Conservation (phyloP, 164 flowering plant species). For the Protea cynaroides region DNA sequence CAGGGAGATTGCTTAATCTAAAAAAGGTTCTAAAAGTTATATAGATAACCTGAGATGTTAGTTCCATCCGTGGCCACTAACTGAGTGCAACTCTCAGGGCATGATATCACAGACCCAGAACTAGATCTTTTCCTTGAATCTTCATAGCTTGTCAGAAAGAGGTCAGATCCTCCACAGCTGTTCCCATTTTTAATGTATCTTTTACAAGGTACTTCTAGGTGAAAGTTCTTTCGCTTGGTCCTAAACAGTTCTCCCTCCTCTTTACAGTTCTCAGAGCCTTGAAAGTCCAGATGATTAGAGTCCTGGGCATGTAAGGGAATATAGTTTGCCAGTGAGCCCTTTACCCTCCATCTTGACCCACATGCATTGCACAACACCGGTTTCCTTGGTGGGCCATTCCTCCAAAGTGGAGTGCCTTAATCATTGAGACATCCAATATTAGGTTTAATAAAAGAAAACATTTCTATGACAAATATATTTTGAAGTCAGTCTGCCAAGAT, state of each 20-base stretch:
- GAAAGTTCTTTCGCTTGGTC: neutral
- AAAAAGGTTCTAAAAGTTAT: too few species aligned
- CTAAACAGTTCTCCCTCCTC: slow-evolving; percentile 1
- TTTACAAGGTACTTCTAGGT: neutral
- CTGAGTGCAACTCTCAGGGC: slow-evolving; percentile 7
- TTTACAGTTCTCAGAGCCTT: slow-evolving; percentile 1
- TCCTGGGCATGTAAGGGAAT: slow-evolving; percentile 26
- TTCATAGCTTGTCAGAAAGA: neutral
- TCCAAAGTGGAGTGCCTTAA: slow-evolving; percentile 45
- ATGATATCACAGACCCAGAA: slow-evolving; percentile 17
- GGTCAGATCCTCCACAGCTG: neutral
- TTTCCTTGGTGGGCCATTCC: slow-evolving; percentile 43
- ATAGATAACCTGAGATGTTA: slow-evolving; percentile 7
- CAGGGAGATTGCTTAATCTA: too few species aligned
- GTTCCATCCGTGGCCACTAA: slow-evolving; percentile 4
- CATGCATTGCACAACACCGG: slow-evolving; percentile 50
- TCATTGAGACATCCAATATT: neutral
- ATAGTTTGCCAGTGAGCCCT: slow-evolving; percentile 32
- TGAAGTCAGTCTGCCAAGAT: too few species aligned
- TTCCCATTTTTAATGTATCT: neutral
- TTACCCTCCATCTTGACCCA: slow-evolving; percentile 42
- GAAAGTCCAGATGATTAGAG: slow-evolving; percentile 4
- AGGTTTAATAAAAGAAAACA: too few species aligned
- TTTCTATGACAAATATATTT: too few species aligned
- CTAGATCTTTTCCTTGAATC: slow-evolving; percentile 10